Evolutionary conservation across 2,329 filamentous ascomycete genomes (phyloP), one percentile per base, ranked within the genome.

Genomic region (Fusarium acutatum): DNA sequence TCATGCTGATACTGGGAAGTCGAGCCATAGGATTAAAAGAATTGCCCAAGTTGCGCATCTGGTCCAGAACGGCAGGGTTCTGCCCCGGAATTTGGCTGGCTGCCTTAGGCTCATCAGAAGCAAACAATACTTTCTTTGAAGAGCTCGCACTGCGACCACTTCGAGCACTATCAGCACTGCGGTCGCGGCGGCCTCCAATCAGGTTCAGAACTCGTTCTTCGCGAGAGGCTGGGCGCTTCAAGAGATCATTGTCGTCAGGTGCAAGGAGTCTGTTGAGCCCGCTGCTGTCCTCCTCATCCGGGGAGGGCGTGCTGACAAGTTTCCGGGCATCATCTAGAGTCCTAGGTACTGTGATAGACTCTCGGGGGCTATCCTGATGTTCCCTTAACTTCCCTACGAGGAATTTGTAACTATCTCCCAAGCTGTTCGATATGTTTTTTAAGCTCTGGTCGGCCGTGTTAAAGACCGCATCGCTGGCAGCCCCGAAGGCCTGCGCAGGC

Each of bases 401-500:
- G 80, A 98, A 97, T 68, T 95, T 96, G 83, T 98, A 97, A 80
- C 95, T 98, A 78, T 94, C 95, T 67, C 96, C 95, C 8, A 98
- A 86, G 53, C 94, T 97, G 78, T 89, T 95, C 71, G 96, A 94
- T 74, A 99, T 97, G 40, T 92, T 97, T 79, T 98, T 97, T 72
- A 98, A 87, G 3, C 95, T 90, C 80, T 97, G 95, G 79, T 99
- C 96, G 17, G 96, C 96, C 2, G 94, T 95, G 75, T 89, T 95
- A 67, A 97, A 89, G 32, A 97, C 91, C 5, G 93, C 93, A 80
- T 97, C 96, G 68, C 93, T 93, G 47, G 94, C 94, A 37, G 91
- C 93, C 69, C 93, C 93, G 61, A 98, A 88, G 7, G 94, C 93
- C 78, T 93, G 93, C 2, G 94, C 91, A 44, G 95, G 94, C 2